These are phyloP conservation scores for Alternaria triticimaculans DNA, from an alignment of 2,329 filamentous ascomycete genomes.

Conservation along the genomic window DNA sequence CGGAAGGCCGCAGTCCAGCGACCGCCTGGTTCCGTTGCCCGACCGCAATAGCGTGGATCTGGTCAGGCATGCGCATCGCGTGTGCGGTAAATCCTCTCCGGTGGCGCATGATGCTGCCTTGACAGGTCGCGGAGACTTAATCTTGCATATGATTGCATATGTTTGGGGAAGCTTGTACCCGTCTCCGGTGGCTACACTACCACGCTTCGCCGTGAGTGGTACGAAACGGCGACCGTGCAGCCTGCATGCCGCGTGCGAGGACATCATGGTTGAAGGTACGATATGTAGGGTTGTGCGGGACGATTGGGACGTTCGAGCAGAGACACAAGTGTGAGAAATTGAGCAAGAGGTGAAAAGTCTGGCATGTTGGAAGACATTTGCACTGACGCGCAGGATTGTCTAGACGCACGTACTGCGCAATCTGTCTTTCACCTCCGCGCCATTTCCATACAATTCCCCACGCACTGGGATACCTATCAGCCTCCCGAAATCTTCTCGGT, in stretches of 20 bases:
- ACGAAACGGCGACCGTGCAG: slow-evolving; percentile 23
- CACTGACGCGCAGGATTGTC: slow-evolving; percentile 2
- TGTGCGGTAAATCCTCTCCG: not conserved
- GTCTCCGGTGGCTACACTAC: slow-evolving; percentile 19
- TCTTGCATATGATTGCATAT: slow-evolving; percentile 11
- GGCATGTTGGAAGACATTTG: not conserved
- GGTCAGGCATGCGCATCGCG: slow-evolving; percentile 14
- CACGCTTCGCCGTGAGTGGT: slow-evolving; percentile 17
- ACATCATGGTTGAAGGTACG: not conserved
- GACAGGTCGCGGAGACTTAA: slow-evolving; percentile 22
- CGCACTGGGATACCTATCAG: not conserved
- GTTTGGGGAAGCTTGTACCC: slow-evolving; percentile 28
- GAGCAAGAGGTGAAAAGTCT: not conserved
- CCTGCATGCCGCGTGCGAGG: slow-evolving; percentile 12
- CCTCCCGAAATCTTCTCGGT: slow-evolving; percentile 3
- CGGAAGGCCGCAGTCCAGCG: slow-evolving; percentile 3
- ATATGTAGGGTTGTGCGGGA: not conserved
- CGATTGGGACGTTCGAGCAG: not conserved
- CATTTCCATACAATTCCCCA: not conserved
- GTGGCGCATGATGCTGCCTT: slow-evolving; percentile 5
- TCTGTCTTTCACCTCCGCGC: not conserved
- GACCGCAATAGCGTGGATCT: slow-evolving; percentile 12
- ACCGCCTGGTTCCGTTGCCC: slow-evolving; percentile 3
- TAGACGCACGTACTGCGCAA: not conserved
- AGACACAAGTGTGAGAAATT: not conserved